Conservation (phyloP, 371 early-diverging fungal species). For the Syncephalastrum contaminatum region DNA sequence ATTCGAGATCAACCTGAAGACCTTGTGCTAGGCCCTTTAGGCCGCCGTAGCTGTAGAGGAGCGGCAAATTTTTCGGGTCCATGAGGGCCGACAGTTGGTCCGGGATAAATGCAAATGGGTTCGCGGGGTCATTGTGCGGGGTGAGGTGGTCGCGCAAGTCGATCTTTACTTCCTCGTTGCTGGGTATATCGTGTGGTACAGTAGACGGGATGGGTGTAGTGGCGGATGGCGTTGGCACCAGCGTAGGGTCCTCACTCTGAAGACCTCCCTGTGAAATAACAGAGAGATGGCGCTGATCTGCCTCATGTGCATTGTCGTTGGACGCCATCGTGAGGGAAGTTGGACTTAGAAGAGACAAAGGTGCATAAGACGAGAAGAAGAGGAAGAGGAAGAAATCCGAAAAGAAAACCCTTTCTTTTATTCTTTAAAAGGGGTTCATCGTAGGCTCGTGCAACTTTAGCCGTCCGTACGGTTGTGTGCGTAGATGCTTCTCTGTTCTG, state of each 20-base stretch:
- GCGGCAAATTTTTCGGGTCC: conserved; percentile 59
- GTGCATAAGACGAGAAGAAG: conserved; percentile 2
- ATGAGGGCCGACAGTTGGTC: conserved; percentile 50
- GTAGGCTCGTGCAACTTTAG: conserved; percentile 15
- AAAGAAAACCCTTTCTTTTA: conserved; percentile 10
- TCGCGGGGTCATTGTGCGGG: conserved; percentile 44
- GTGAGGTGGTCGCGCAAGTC: conserved; percentile 22
- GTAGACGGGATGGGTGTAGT: conserved; percentile 11
- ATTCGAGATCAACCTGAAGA: conserved; percentile 49
- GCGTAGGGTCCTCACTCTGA: conserved; percentile 16
- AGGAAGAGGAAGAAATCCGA: conserved; percentile 4
- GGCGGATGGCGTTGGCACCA: conserved; percentile 11
- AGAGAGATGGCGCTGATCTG: conserved; percentile 10
- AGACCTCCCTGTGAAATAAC: conserved; percentile 12
- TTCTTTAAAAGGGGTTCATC: conserved; percentile 10
- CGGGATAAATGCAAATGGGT: conserved; percentile 55
- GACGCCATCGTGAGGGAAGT: conserved; percentile 7
- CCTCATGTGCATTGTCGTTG: conserved; percentile 11
- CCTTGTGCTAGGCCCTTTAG: conserved; percentile 53
- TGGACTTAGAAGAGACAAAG: neutral
- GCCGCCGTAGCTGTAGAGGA: conserved; percentile 48
- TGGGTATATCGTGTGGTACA: conserved; percentile 3
- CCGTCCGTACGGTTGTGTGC: neutral
- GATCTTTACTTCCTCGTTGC: conserved; percentile 11
- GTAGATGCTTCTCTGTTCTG: conserved; percentile 2